These are phyloP conservation scores for Ceratobasidium theobromae DNA, from an alignment of 1,284 basidiomycete genomes.

Conservation along the genomic window DNA sequence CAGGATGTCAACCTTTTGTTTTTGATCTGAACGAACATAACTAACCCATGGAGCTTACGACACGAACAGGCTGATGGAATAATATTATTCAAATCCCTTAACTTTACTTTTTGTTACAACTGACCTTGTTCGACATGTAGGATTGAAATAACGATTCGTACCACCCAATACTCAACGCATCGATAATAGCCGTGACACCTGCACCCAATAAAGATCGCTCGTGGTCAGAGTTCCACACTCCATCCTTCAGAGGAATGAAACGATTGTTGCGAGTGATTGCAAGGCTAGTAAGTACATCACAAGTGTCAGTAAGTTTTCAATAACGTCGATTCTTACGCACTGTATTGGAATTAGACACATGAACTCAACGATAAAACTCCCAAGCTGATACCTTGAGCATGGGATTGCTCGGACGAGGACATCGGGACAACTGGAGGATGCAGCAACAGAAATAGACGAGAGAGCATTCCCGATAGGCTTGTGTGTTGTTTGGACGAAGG, in stretches of 20 bases:
- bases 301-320: slow-evolving; percentile 60
- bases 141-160: slow-evolving; percentile 65
- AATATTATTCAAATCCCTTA: not conserved
- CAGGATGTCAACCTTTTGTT: slow-evolving; percentile 40
- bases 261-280: slow-evolving; percentile 57
- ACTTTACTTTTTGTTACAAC: not conserved
- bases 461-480: slow-evolving; percentile 55
- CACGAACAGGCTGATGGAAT: slow-evolving; percentile 56
- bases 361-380: slow-evolving; percentile 53
- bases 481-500: slow-evolving; percentile 52
- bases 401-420: too few species aligned
- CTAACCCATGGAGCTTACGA: slow-evolving; percentile 64
- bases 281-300: slow-evolving; percentile 54
- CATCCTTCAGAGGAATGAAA: slow-evolving; percentile 64
- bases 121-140: slow-evolving; percentile 59
- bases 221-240: slow-evolving; percentile 59
- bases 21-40: not conserved
- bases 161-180: slow-evolving; percentile 51
- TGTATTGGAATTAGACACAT: slow-evolving; percentile 65
- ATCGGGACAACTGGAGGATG: too few species aligned
- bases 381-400: slow-evolving; percentile 15
- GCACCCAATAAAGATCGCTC: slow-evolving; percentile 51
- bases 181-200: not conserved
- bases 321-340: slow-evolving; percentile 59
- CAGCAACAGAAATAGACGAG: slow-evolving; percentile 40